Evolutionary conservation across 2,329 filamentous ascomycete species (phyloP).

Genomic region (Delphinella strobiligena): DNA sequence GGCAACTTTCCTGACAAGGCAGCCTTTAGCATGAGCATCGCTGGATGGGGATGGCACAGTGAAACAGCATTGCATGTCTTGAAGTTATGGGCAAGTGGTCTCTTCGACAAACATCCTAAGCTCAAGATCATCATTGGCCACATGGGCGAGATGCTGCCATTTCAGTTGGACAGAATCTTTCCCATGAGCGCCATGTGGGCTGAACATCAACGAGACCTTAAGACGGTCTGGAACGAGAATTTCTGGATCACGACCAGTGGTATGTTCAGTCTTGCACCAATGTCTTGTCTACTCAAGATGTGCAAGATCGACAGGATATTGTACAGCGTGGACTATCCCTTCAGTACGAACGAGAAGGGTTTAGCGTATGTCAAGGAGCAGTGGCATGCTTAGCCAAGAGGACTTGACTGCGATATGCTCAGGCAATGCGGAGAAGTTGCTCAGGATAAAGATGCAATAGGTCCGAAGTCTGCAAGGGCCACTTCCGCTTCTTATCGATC

Average conservation of each 20-base stretch:
- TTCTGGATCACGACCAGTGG: constrained; percentile 50
- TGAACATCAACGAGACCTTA: constrained; percentile 27
- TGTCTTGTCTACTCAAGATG: constrained; percentile 29
- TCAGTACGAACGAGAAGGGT: constrained; percentile 39
- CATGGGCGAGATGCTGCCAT: constrained; percentile 47
- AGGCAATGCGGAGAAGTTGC: constrained; percentile 38
- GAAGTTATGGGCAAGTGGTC: constrained; percentile 37
- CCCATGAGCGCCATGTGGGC: constrained; percentile 12
- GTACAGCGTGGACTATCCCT: constrained; percentile 50
- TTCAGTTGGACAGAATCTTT: constrained; percentile 40
- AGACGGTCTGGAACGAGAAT: constrained; percentile 34
- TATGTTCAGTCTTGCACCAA: constrained; percentile 39
- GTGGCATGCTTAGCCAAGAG: constrained; percentile 38
- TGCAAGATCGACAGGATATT: constrained; percentile 37
- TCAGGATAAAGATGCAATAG: constrained; percentile 25
- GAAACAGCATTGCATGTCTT: constrained; percentile 38
- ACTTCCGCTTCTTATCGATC: no score
- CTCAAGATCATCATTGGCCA: constrained; percentile 46
- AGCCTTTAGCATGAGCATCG: constrained; percentile 25
- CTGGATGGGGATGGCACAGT: constrained; percentile 40
- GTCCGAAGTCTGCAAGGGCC: no score
- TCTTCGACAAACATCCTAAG: constrained; percentile 43
- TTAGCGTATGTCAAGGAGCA: constrained; percentile 38
- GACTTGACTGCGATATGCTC: constrained; percentile 39
- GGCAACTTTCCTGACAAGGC: constrained; percentile 25